A percentile compares a stretch with the other conserved stretches of the same genome.
Evolutionary conservation across 2,329 filamentous ascomycete species (phyloP).

Genomic region (Endoconidiophora polonica): DNA sequence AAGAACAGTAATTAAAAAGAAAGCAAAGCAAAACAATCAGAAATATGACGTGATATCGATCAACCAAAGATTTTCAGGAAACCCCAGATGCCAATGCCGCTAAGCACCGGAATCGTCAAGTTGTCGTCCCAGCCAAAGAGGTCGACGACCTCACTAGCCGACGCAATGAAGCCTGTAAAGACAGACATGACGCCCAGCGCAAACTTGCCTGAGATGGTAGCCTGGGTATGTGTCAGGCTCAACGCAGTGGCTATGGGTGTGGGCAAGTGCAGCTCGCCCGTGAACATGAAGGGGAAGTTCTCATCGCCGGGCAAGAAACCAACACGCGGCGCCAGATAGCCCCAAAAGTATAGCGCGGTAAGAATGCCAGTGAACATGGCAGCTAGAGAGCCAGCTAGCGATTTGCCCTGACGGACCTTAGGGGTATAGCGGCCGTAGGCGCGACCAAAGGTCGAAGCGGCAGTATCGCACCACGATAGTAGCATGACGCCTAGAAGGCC

Average conservation of each 20-base stretch:
- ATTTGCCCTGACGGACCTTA: conserved; percentile 72
- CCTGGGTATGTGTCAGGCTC: conserved; percentile 40
- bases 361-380: conserved; percentile 70
- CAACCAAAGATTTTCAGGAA: conserved; percentile 75
- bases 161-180: conserved; percentile 76
- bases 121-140: conserved; percentile 95
- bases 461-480: conserved; percentile 95
- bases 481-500: conserved; percentile 78
- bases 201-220: conserved; percentile 48
- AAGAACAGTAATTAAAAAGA: no score
- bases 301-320: conserved; percentile 55
- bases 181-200: conserved; percentile 70
- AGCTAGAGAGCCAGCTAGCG: conserved; percentile 71
- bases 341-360: conserved; percentile 78
- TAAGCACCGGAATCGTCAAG: conserved; percentile 84
- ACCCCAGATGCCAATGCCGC: conserved; percentile 73
- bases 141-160: conserved; percentile 78
- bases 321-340: conserved; percentile 55
- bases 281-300: conserved; percentile 61
- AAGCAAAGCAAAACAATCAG: background rate
- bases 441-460: conserved; percentile 84
- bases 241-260: conserved; percentile 37
- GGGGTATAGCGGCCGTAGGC: conserved; percentile 82
- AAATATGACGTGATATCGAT: background rate
- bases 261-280: conserved; percentile 58